A percentile compares a stretch with the other conserved stretches of the same genome.
Conservation (phyloP, 176 grass and related monocot genomes). For the Musa itinerans region DNA sequence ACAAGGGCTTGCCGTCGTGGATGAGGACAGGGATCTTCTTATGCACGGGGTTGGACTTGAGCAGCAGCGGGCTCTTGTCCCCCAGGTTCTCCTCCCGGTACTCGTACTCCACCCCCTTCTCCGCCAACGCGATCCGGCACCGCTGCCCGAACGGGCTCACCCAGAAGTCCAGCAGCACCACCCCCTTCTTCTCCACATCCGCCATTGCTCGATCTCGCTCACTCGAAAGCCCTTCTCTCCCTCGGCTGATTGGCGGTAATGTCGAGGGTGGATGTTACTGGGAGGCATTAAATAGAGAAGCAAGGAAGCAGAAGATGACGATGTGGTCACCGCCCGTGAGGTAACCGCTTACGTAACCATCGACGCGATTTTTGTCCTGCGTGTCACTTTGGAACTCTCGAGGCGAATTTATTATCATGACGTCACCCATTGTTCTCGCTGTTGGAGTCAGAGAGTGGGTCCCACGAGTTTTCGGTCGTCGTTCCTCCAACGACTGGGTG, state of each 20-base stretch:
- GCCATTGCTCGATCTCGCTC: background rate
- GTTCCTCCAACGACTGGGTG: background rate
- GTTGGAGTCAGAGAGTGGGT: background rate
- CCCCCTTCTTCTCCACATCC: background rate
- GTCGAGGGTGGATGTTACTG: no score
- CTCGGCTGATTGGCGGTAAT: no score
- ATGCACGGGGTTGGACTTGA: slow-evolving; percentile 58
- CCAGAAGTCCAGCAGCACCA: slow-evolving; percentile 44
- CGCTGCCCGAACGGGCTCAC: slow-evolving; percentile 56
- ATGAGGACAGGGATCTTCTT: slow-evolving; percentile 69
- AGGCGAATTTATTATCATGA: background rate
- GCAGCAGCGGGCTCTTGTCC: slow-evolving; percentile 53
- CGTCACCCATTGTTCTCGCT: background rate
- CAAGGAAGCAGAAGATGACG: no score
- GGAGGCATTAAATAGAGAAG: no score
- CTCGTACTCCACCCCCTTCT: slow-evolving; percentile 38
- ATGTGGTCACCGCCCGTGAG: no score
- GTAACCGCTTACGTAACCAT: no score
- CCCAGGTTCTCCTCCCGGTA: slow-evolving; percentile 39
- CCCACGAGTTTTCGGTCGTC: background rate
- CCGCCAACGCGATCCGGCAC: slow-evolving; percentile 38
- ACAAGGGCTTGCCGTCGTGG: slow-evolving; percentile 38
- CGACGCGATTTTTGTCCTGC: background rate
- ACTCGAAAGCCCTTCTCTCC: no score
- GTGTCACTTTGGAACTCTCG: background rate